phyloP scores from a whole-genome alignment of 169 alveolate species.

The Amoebophrya sp. region DNA sequence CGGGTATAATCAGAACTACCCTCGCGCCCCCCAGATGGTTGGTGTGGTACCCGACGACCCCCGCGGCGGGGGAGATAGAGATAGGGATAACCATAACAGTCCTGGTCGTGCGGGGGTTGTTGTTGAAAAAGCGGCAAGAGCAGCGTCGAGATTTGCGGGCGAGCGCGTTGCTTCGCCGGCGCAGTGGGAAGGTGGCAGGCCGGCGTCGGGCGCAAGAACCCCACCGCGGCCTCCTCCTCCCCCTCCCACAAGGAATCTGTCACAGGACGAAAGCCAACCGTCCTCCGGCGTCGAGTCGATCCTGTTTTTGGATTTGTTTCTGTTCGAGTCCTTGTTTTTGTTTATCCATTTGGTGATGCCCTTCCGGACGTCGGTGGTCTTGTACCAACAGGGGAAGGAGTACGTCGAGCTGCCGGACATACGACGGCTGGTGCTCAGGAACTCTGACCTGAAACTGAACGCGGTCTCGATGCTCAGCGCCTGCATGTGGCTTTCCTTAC shows the following conservation, averaged over 20 bases:
- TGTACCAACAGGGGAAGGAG: background rate
- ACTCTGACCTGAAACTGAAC: too few relatives aligned
- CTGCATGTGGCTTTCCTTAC: too few relatives aligned
- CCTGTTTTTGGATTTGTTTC: background rate
- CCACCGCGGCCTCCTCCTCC: too few relatives aligned
- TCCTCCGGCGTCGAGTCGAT: background rate
- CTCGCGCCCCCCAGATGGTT: background rate
- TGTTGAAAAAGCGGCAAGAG: background rate
- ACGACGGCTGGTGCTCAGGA: too few relatives aligned
- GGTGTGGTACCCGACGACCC: background rate
- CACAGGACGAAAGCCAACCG: too few relatives aligned
- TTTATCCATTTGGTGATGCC: background rate
- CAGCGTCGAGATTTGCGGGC: background rate
- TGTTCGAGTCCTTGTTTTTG: background rate
- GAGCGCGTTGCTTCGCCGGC: too few relatives aligned
- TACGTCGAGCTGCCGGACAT: background rate
- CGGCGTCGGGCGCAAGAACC: too few relatives aligned
- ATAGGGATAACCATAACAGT: too few relatives aligned
- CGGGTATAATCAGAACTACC: background rate
- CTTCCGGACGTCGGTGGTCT: background rate
- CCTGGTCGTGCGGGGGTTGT: too few relatives aligned
- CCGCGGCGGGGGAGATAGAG: background rate
- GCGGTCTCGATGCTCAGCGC: too few relatives aligned
- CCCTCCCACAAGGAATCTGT: too few relatives aligned
- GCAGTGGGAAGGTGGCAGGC: too few relatives aligned